Evolutionary conservation across 805 yeast species (phyloP).

Genomic region (Metschnikowia continentalis): DNA sequence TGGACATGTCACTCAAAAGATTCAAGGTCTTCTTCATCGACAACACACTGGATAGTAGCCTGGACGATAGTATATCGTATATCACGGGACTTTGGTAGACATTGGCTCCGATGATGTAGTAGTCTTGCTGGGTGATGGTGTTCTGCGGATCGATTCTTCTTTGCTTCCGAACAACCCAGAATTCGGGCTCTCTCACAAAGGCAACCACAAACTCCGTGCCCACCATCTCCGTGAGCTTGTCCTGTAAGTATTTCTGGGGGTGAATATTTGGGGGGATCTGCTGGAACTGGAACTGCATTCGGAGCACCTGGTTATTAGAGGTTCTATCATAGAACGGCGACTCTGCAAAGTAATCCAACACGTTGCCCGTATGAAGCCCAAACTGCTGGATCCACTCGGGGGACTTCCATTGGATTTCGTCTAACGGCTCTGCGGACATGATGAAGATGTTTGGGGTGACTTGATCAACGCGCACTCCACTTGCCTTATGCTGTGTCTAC

Average conservation of each 20-base stretch:
- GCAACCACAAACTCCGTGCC: constrained; percentile 84
- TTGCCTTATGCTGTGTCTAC: no score
- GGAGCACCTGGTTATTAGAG: constrained; percentile 88
- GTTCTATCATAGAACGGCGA: constrained; percentile 95
- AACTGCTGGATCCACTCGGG: constrained; percentile 95
- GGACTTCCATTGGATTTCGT: constrained; percentile 93
- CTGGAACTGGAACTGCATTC: constrained; percentile 91
- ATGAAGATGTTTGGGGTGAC: background rate
- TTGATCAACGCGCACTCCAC: background rate
- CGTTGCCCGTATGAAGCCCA: constrained; percentile 85
- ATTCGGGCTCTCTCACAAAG: constrained; percentile 78
- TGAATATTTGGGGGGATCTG: constrained; percentile 33
- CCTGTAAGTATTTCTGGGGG: constrained; percentile 40
- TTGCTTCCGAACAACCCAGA: constrained; percentile 89
- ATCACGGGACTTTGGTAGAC: constrained; percentile 86
- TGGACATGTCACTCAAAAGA: constrained; percentile 29
- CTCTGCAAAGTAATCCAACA: constrained; percentile 86
- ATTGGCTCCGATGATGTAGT: constrained; percentile 86
- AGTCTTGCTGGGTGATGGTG: constrained; percentile 61
- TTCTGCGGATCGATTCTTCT: constrained; percentile 51
- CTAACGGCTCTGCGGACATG: constrained; percentile 44
- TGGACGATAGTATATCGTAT: constrained; percentile 65
- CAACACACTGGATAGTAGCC: constrained; percentile 40
- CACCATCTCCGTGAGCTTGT: constrained; percentile 67
- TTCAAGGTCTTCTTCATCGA: constrained; percentile 33